These are phyloP conservation scores for Neofusicoccum parvum DNA, from an alignment of 2,329 filamentous ascomycete genomes.

Conservation along the genomic window DNA sequence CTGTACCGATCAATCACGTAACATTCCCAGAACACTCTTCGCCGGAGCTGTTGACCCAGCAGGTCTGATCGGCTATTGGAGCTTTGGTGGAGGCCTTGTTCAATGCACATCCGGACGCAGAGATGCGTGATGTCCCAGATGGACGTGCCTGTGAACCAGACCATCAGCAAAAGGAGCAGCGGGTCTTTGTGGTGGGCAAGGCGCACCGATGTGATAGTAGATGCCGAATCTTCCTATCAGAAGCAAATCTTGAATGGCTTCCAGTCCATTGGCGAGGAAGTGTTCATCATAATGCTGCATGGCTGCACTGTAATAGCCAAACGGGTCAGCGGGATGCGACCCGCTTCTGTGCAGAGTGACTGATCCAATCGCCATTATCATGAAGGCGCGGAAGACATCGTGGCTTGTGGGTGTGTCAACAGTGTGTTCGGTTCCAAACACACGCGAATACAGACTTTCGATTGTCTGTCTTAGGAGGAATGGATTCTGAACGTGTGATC, in stretches of 20 bases:
- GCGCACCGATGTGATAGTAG: slow-evolving; percentile 46
- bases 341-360: slow-evolving; percentile 39
- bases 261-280: slow-evolving; percentile 36
- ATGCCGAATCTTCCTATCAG: slow-evolving; percentile 47
- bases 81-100: slow-evolving; percentile 38
- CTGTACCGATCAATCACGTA: slow-evolving; percentile 51
- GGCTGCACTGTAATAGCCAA: slow-evolving; percentile 45
- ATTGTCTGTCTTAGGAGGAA: background rate
- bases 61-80: slow-evolving; percentile 21
- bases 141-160: background rate
- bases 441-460: background rate
- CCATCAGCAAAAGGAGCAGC: too few species aligned
- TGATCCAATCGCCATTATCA: slow-evolving; percentile 43
- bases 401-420: slow-evolving; percentile 25
- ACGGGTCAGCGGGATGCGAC: slow-evolving; percentile 39
- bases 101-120: slow-evolving; percentile 46
- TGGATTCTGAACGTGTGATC: background rate
- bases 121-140: slow-evolving; percentile 45
- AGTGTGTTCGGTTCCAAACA: background rate
- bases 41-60: slow-evolving; percentile 40
- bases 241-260: slow-evolving; percentile 45
- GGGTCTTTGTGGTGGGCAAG: slow-evolving; percentile 17
- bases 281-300: slow-evolving; percentile 34
- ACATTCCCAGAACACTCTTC: slow-evolving; percentile 49
- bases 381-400: slow-evolving; percentile 40